Conservation (phyloP, 805 yeast genomes). For the Metschnikowia gruessii region DNA sequence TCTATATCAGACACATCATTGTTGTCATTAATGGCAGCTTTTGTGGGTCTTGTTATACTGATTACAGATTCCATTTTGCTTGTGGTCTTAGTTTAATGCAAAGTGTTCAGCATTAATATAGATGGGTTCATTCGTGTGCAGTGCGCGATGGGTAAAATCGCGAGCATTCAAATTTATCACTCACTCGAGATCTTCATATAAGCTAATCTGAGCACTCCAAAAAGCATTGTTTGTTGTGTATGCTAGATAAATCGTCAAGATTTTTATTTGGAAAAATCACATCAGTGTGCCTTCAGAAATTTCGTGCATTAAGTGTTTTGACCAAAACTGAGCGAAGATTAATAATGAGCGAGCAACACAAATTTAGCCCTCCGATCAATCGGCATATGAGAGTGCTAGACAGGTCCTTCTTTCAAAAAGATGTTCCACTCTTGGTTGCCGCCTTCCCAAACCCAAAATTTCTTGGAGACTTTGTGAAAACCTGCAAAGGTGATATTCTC, state of each 20-base stretch:
- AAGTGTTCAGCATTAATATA: background rate
- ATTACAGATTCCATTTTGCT: conserved; percentile 25
- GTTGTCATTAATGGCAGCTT: conserved; percentile 24
- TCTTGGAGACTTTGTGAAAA: conserved; percentile 61
- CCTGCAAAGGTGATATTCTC: conserved; percentile 57
- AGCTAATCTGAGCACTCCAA: background rate
- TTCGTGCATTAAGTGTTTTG: conserved; percentile 10
- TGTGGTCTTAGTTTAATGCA: background rate
- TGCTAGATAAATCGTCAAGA: background rate
- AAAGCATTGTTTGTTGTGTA: background rate
- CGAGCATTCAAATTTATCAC: background rate
- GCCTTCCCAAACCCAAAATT: conserved; percentile 62
- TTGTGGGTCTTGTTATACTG: conserved; percentile 34
- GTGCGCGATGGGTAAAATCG: conserved; percentile 14
- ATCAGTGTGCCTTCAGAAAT: background rate
- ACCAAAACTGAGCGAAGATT: conserved; percentile 29
- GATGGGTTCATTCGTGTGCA: conserved; percentile 6
- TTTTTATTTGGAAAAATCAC: background rate
- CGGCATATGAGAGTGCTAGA: conserved; percentile 66
- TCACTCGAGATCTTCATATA: background rate
- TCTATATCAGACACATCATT: conserved; percentile 45
- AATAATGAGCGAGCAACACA: conserved; percentile 23
- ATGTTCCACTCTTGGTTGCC: conserved; percentile 64
- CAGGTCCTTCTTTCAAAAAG: conserved; percentile 55
- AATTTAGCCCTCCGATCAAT: conserved; percentile 63